Percentiles rank a stretch among this genome's conserved stretches.
phyloP scores from a whole-genome alignment of 768 basidiomycete species.

The Filobasidium wieringae region DNA sequence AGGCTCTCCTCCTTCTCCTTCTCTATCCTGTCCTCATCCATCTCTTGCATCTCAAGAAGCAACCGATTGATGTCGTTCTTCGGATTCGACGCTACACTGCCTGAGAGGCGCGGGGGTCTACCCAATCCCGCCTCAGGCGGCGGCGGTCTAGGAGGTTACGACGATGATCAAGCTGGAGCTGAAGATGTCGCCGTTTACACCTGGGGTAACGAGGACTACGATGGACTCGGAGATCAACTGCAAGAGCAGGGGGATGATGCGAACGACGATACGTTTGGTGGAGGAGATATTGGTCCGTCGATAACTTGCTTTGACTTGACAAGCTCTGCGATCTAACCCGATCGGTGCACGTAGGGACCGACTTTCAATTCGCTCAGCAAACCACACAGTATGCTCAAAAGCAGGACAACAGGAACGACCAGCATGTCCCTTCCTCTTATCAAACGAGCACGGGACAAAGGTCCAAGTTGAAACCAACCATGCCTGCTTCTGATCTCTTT shows the following conservation, averaged over 20 bases:
- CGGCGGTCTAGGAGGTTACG: slow-evolving; percentile 34
- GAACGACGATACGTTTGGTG: slow-evolving; percentile 94
- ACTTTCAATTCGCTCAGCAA: slow-evolving; percentile 29
- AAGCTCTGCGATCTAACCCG: not conserved
- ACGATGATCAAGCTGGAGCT: slow-evolving; percentile 39
- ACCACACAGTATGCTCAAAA: not conserved
- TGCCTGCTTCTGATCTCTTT: slow-evolving; percentile 24
- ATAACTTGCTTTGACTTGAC: not conserved
- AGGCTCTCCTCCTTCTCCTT: too few species aligned
- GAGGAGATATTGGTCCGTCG: slow-evolving; percentile 53
- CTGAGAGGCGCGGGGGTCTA: slow-evolving; percentile 20
- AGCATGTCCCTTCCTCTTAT: not conserved
- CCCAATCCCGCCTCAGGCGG: slow-evolving; percentile 19
- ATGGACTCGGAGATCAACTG: slow-evolving; percentile 75
- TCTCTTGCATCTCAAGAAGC: too few species aligned
- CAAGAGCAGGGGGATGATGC: slow-evolving; percentile 83
- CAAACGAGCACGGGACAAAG: not conserved
- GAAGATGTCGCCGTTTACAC: slow-evolving; percentile 84
- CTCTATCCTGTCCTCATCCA: too few species aligned
- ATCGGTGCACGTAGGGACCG: slow-evolving; percentile 16
- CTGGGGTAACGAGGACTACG: slow-evolving; percentile 83
- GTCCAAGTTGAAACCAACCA: slow-evolving; percentile 20
- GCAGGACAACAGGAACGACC: not conserved
- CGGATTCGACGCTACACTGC: slow-evolving; percentile 35
- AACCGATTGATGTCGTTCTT: slow-evolving; percentile 42